Conservation (phyloP, 2,329 filamentous ascomycete genomes). For the Aspergillus hiratsukae region DNA sequence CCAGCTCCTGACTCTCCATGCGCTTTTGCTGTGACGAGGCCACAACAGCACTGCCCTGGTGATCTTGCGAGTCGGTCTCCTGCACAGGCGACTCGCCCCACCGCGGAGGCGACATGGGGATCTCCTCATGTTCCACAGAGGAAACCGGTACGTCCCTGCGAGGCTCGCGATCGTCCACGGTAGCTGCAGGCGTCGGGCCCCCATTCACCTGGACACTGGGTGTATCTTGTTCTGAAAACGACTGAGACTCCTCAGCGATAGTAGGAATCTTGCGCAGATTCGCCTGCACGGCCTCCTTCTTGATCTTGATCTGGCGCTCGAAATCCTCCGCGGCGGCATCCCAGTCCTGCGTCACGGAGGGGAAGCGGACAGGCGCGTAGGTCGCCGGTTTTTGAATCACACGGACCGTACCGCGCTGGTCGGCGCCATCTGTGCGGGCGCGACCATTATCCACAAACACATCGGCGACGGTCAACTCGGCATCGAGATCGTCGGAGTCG, state of each 20-base stretch:
- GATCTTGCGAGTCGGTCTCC: constrained; percentile 1
- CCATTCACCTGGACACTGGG: background rate
- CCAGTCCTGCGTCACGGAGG: constrained; percentile 36
- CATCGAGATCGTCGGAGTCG: constrained; percentile 27
- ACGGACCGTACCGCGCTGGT: constrained; percentile 32
- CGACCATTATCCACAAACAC: constrained; percentile 37
- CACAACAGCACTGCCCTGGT: constrained; percentile 1
- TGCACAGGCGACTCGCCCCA: constrained; percentile 2
- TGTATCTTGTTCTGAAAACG: background rate
- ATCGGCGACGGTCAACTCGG: constrained; percentile 33
- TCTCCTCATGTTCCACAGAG: constrained; percentile 23
- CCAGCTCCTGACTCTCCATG: constrained; percentile 25
- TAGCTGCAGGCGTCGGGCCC: background rate
- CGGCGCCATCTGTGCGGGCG: constrained; percentile 28
- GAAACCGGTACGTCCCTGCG: constrained; percentile 21
- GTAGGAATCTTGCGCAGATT: constrained; percentile 11
- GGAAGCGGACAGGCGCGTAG: constrained; percentile 23
- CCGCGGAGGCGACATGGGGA: constrained; percentile 15
- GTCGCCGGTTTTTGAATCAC: constrained; percentile 30
- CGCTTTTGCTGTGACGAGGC: constrained; percentile 10
- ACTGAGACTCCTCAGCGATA: constrained; percentile 15
- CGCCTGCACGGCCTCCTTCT: constrained; percentile 9
- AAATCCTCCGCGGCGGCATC: constrained; percentile 20
- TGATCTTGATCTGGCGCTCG: constrained; percentile 13
- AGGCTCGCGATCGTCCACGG: background rate